Evolutionary conservation across 768 basidiomycete genomes (phyloP), one percentile per base, ranked within the genome.

Genomic region (Tephrocybe sp.): DNA sequence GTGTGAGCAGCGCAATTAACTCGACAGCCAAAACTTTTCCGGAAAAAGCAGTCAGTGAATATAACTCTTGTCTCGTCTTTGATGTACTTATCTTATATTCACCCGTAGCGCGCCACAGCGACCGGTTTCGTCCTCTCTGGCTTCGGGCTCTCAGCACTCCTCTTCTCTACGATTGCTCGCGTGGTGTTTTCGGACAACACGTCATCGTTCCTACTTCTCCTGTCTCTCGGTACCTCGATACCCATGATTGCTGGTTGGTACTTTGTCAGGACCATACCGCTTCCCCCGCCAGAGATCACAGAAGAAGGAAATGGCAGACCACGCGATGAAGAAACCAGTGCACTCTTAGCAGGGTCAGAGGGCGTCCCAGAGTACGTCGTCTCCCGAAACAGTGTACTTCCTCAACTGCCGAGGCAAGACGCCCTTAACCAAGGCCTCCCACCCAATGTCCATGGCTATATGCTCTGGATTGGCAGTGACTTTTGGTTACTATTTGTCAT

Each of bases 111-210:
- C 16, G 92, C 86, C 9, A 83, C 83, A 0, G 79, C 83, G 8
- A 90, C 87, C 0, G 86, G 87, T 1, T 63, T 92, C 8, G 92
- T 94, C 27, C 67, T 93, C 16, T 90, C 91, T 0, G 93, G 91
- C 27, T 93, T 91, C 54, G 93, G 94, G 0, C 80, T 98, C 13
- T 93, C 91, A 0, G 94, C 94, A 0, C 95, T 96, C 73, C 74
- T 89, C 54, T 97, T 95, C 68, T 89, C 90, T 9, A 77, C 83
- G 1, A 68, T 95, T 28, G 83, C 91, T 0, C 84, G 86, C 49
- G 60, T 79, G 0, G 64, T 84, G 35, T 95, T 84, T 59, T 83
- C 88, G 0, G 92, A 89, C 0, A 77, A 93, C 58, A 89, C 88
- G 0, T 87, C 86, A 0, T 77, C 83, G 1, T 87, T 96, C 60